Percentiles rank a stretch among this genome's conserved stretches.
Evolutionary conservation across 2,329 filamentous ascomycete genomes (phyloP).

Genomic region (Calonectria ilicicola): DNA sequence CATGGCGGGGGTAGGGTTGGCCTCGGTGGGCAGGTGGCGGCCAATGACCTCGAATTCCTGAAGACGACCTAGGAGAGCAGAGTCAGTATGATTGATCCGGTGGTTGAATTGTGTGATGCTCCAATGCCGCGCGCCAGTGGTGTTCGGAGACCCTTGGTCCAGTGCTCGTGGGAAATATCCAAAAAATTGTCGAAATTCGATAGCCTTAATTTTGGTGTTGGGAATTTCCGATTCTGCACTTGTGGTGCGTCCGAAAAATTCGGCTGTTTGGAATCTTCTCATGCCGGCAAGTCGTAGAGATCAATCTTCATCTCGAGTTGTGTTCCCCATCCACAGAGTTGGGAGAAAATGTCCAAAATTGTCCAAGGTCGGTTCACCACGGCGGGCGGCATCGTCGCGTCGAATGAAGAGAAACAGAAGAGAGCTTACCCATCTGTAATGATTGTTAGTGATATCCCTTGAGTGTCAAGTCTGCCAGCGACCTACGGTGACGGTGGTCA

Average conservation of each 20-base stretch:
- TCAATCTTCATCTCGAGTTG: conserved; percentile 19
- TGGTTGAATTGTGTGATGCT: conserved; percentile 1
- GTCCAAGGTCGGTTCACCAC: conserved; percentile 33
- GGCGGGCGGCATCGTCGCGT: conserved; percentile 40
- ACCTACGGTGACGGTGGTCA: conserved; percentile 64
- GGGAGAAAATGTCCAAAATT: conserved; percentile 37
- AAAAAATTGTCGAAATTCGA: conserved; percentile 15
- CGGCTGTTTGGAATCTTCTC: background rate
- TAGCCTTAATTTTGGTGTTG: background rate
- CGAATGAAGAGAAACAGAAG: conserved; percentile 38
- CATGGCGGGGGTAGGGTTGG: conserved; percentile 96
- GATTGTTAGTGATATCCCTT: conserved; percentile 52
- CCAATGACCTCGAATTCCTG: conserved; percentile 99
- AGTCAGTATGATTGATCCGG: conserved; percentile 45
- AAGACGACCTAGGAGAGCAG: conserved; percentile 83
- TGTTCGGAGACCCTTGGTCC: background rate
- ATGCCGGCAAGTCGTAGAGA: background rate
- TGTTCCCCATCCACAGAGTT: background rate
- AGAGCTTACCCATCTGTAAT: conserved; percentile 71
- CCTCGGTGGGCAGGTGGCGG: conserved; percentile 97
- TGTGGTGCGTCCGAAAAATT: background rate
- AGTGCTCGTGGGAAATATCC: background rate
- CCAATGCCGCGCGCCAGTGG: conserved; percentile 19
- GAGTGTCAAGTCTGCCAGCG: conserved; percentile 46
- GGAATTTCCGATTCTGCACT: background rate